Percentiles rank a stretch among this genome's conserved stretches.
Conservation (phyloP, 1,284 basidiomycete species). For the Trichosporon ovoides region DNA sequence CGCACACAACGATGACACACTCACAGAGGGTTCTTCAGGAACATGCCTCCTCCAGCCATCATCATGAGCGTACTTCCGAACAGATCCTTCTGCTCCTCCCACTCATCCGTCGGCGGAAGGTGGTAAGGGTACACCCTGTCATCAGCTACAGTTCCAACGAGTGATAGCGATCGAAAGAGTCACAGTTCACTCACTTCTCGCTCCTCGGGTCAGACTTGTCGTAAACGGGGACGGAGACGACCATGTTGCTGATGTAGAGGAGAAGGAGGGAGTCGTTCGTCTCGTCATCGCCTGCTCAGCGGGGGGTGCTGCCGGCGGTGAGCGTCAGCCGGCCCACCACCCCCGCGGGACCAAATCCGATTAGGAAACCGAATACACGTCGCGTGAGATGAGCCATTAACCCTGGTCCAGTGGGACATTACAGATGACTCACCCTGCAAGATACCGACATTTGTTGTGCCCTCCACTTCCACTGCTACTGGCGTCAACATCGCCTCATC, state of each 20-base stretch:
- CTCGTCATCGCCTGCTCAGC: background rate
- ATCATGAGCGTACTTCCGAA: conserved; percentile 39
- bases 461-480: background rate
- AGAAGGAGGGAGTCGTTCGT: background rate
- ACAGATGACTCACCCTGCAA: background rate
- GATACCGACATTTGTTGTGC: conserved; percentile 4
- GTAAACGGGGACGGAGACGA: conserved; percentile 37
- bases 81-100: conserved; percentile 38
- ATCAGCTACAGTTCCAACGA: conserved; percentile 13
- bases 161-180: no score
- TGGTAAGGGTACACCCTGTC: conserved; percentile 41
- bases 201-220: conserved; percentile 43
- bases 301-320: background rate
- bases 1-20: conserved; percentile 16
- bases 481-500: background rate
- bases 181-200: conserved; percentile 34
- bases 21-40: conserved; percentile 45
- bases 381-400: background rate
- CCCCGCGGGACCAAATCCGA: background rate
- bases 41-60: conserved; percentile 44
- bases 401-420: background rate
- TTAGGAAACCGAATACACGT: background rate
- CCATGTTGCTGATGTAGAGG: conserved; percentile 21
- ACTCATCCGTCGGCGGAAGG: conserved; percentile 37
- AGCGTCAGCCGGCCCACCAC: background rate